phyloP scores from a whole-genome alignment of 257 asterid species.

The Penstemon davidsonii region DNA sequence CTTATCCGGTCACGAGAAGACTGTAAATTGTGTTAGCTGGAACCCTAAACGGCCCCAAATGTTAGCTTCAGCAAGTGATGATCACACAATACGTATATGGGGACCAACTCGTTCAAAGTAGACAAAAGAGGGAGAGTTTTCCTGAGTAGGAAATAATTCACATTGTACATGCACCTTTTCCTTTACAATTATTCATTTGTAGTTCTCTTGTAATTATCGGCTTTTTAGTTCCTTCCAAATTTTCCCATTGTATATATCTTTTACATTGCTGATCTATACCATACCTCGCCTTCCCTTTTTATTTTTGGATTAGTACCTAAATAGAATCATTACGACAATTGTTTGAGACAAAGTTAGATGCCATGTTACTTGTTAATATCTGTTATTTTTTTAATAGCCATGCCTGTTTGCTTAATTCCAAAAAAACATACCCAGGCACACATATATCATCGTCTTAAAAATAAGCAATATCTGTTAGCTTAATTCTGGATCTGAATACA shows the following conservation, averaged over 20 bases:
- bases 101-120: constrained; percentile 56
- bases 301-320: neutral
- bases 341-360: neutral
- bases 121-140: constrained; percentile 26
- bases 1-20: constrained; percentile 71
- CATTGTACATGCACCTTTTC: constrained; percentile 27
- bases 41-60: constrained; percentile 67
- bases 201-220: constrained; percentile 31
- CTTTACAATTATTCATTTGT: constrained; percentile 3
- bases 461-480: too few relatives aligned
- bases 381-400: neutral
- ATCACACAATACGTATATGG: constrained; percentile 88
- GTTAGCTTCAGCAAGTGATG: constrained; percentile 95
- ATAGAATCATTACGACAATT: too few relatives aligned
- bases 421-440: too few relatives aligned
- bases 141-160: constrained; percentile 8
- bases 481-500: too few relatives aligned
- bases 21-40: constrained; percentile 94
- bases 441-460: too few relatives aligned
- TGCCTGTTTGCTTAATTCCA: too few relatives aligned
- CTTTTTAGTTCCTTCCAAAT: constrained; percentile 6
- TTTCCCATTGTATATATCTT: neutral
- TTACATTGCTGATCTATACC: neutral
- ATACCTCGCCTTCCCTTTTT: neutral
- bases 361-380: neutral